Conservation (phyloP, 208 protist species). For the Porcisia deanei region DNA sequence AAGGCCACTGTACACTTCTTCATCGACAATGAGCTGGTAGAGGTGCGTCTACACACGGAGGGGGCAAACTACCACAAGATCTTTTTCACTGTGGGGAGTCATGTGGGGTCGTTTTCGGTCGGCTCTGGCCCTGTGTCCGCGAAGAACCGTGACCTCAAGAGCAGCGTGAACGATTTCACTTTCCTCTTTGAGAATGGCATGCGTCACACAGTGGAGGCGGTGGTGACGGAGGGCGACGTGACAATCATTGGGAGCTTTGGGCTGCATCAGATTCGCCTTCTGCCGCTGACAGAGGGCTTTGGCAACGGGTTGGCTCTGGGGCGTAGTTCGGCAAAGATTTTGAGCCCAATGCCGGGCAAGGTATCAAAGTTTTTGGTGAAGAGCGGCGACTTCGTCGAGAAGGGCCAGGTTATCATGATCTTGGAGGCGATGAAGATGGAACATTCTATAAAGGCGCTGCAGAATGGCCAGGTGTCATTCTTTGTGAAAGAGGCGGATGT, state of each 20-base stretch:
- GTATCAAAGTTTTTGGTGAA: slow-evolving; percentile 83
- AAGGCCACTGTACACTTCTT: slow-evolving; percentile 32
- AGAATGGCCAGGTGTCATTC: slow-evolving; percentile 52
- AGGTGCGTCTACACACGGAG: slow-evolving; percentile 35
- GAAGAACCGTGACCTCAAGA: slow-evolving; percentile 26
- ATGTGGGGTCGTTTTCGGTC: slow-evolving; percentile 29
- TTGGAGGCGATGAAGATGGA: slow-evolving; percentile 98
- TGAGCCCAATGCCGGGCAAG: slow-evolving; percentile 92
- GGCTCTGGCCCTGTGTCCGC: slow-evolving; percentile 15
- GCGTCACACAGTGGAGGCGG: slow-evolving; percentile 23
- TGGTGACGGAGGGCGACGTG: slow-evolving; percentile 36
- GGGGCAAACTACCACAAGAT: slow-evolving; percentile 28
- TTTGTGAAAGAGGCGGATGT: slow-evolving; percentile 48
- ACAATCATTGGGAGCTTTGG: slow-evolving; percentile 29
- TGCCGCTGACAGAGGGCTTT: slow-evolving; percentile 37
- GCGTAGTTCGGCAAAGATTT: slow-evolving; percentile 87
- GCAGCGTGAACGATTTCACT: slow-evolving; percentile 25
- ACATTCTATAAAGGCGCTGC: slow-evolving; percentile 64
- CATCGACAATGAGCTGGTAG: slow-evolving; percentile 27
- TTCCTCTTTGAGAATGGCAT: slow-evolving; percentile 38
- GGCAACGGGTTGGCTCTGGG: slow-evolving; percentile 86
- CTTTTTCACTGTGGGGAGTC: slow-evolving; percentile 17
- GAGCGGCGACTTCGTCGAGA: slow-evolving; percentile 79
- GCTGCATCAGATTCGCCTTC: slow-evolving; percentile 26
- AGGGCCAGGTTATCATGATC: slow-evolving; percentile 85